Base-by-base conservation (phyloP, 768 basidiomycete species). In the Russula brevipes region DNA sequence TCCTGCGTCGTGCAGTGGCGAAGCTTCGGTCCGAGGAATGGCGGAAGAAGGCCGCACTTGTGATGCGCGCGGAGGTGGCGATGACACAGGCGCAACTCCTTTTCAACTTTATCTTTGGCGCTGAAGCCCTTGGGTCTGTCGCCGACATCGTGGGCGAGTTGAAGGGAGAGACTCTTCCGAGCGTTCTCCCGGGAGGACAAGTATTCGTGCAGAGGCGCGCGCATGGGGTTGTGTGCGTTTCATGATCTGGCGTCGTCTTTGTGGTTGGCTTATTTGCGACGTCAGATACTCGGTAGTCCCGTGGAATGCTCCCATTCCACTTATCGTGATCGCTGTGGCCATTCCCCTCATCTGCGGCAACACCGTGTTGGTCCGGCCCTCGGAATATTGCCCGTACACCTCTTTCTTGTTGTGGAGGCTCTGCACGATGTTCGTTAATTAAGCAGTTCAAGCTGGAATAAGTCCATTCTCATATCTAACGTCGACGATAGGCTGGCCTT, bases 321-420 rank as follows among this genome's bases (percentile, higher is more conserved):
- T 86, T 14, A 74, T 80, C 0, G 58, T 84, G 16, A 72, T 80
- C 17, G 79, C 82, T 0, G 70, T 81, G 14, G 76, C 75, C 1
- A 67, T 79, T 11, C 81, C 83, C 0, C 69, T 84, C 39, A 67
- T 84, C 1, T 82, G 82, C 56, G 84, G 84, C 1, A 85, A 85
- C 68, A 82, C 83, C 0, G 78, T 82, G 6, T 76, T 85, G 3
- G 68, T 85, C 47, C 82, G 82, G 61, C 76, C 77, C 12, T 82
- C 82, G 0, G 84, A 84, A 64, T 71, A 73, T 49, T 80, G 77
- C 56, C 83, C 84, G 0, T 72, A 78, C 16, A 77, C 74, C 24
- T 82, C 83, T 58, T 72, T 74, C 70, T 83, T 7, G 74, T 81
- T 11, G 73, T 74, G 0, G 81, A 83, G 59, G 66, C 81, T 2